Evolutionary conservation across 352 stramenopile genomes (phyloP), one percentile per base, ranked within the genome.

Genomic region (Thalassiosira exigua): DNA sequence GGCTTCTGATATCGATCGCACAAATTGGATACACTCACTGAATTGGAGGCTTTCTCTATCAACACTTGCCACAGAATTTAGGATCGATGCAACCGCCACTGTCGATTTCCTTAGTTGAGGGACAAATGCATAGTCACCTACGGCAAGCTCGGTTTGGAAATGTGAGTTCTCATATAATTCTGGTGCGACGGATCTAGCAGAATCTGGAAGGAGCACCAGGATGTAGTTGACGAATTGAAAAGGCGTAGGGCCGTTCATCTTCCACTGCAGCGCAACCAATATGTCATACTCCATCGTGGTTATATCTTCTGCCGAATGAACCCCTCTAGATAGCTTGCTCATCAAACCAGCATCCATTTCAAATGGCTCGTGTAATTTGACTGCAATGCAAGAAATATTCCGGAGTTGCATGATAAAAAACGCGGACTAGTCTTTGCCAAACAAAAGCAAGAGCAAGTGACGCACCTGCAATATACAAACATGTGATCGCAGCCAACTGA

Each of bases 41-140:
- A n/a, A n/a, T n/a, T n/a, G n/a, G n/a, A n/a, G n/a, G n/a, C n/a
- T n/a, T n/a, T n/a, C n/a, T n/a, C n/a, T n/a, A n/a, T 88, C 81
- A 42, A 90, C 84, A 3, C 84, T 75, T 65, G 88, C 85, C 3
- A 89, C 66, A 39, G 78, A 81, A 69, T 91, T 92, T 12, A 92
- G 53, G 17, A 92, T 64, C 4, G 84, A 64, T 4, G 86, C 84
- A 22, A 92, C 64, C 11, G 79, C 84, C 1, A 90, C 44, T n/a
- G 17, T 80, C 32, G 1, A 76, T 88, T 29, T 73, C 61, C 11
- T 80, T 85, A n/a, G n/a, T 9, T 79, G 60, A 5, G 74, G 50
- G 14, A 87, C 64, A 21, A 91, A 82, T 41, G 69, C 67, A 50
- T 90, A 87, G 53, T 91, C 76, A 22, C 53, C 64, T 39, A 91